These are phyloP conservation scores for Malbranchea zuffiana DNA, from an alignment of 2,329 filamentous ascomycete species.

Conservation along the genomic window DNA sequence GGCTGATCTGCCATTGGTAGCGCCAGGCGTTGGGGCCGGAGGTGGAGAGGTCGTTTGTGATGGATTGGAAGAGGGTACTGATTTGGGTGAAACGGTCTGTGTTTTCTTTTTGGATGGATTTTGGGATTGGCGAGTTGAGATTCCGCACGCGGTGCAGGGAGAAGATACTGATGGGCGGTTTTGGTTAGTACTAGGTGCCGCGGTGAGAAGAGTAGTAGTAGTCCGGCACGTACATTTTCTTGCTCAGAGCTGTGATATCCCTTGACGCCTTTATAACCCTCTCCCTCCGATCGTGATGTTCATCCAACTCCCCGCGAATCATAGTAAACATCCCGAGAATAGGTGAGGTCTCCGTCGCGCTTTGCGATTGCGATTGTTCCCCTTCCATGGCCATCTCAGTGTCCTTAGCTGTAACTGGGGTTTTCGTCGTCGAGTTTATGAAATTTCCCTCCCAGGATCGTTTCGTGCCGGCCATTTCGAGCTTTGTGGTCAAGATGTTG, in stretches of 20 bases:
- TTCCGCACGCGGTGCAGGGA: slow-evolving; percentile 52
- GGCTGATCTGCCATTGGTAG: slow-evolving; percentile 65
- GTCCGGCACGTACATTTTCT: slow-evolving; percentile 67
- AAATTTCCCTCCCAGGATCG: slow-evolving; percentile 30
- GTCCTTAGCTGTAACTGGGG: background rate
- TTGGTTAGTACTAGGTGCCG: slow-evolving; percentile 8
- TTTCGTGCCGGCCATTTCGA: slow-evolving; percentile 28
- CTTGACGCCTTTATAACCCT: slow-evolving; percentile 80
- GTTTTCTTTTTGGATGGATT: slow-evolving; percentile 59
- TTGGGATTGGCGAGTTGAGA: slow-evolving; percentile 44
- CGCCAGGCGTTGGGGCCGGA: slow-evolving; percentile 69
- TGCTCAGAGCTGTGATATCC: slow-evolving; percentile 87
- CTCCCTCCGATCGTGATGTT: slow-evolving; percentile 88
- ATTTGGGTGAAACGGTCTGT: slow-evolving; percentile 61
- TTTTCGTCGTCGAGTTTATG: slow-evolving; percentile 13
- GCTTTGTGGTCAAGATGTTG: no score
- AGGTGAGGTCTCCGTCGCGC: no score
- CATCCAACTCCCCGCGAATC: slow-evolving; percentile 80
- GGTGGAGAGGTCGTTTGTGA: slow-evolving; percentile 63
- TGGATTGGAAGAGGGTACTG: slow-evolving; percentile 51
- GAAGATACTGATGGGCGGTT: slow-evolving; percentile 54
- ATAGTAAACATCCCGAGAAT: slow-evolving; percentile 64
- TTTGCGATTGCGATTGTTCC: no score
- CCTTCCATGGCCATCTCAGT: slow-evolving; percentile 4
- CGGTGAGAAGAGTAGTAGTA: no score